Percentiles rank a stretch among this genome's conserved stretches.
Evolutionary conservation across 2,329 filamentous ascomycete species (phyloP).

Genomic region (Aspergillus caelatus): DNA sequence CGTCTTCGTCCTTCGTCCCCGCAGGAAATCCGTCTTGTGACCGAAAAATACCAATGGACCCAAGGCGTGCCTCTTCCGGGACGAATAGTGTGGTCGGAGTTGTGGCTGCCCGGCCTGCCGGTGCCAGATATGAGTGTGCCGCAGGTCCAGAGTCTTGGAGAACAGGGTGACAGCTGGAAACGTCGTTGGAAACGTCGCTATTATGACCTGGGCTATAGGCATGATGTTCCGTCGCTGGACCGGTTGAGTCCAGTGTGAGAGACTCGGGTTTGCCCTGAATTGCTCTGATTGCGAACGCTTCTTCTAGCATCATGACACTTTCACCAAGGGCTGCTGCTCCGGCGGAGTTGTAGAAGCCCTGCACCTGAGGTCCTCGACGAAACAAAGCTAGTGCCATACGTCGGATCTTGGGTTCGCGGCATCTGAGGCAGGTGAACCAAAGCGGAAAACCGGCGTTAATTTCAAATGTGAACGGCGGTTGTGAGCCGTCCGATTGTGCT

Average conservation of each 20-base stretch:
- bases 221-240: background rate
- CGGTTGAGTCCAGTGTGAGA: background rate
- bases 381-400: conserved; percentile 8
- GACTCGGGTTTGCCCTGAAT: background rate
- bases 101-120: background rate
- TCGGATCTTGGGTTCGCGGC: conserved; percentile 9
- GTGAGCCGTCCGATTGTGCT: conserved; percentile 9
- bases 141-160: background rate
- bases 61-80: conserved; percentile 28
- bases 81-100: conserved; percentile 1
- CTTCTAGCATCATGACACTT: conserved; percentile 34
- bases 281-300: conserved; percentile 18
- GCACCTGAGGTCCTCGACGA: conserved; percentile 6
- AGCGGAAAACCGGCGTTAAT: conserved; percentile 8
- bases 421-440: conserved; percentile 10
- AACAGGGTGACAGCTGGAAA: background rate
- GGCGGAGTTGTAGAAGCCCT: conserved; percentile 11
- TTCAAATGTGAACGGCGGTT: conserved; percentile 17
- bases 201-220: background rate
- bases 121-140: background rate
- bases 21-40: conserved; percentile 12
- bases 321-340: conserved; percentile 6
- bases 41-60: conserved; percentile 27
- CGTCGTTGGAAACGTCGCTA: background rate
- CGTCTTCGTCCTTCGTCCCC: conserved; percentile 14